These are phyloP conservation scores for Botrytis deweyae DNA, from an alignment of 2,329 filamentous ascomycete genomes.

Conservation along the genomic window DNA sequence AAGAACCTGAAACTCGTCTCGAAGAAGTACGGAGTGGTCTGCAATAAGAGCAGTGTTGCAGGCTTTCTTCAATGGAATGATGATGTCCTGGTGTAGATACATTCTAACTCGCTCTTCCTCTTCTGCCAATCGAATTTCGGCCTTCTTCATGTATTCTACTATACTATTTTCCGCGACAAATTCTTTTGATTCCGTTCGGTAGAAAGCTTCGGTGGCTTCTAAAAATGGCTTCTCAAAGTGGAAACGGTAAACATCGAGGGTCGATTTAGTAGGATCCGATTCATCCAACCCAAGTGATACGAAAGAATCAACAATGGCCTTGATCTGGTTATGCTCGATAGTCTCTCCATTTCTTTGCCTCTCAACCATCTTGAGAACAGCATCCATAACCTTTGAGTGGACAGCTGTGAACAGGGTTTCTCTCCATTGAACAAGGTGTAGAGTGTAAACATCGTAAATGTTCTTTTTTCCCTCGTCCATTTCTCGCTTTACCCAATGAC, in stretches of 20 bases:
- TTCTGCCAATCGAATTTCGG: conserved; percentile 81
- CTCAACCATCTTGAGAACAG: conserved; percentile 91
- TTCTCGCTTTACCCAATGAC: conserved; percentile 98
- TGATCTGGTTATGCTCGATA: conserved; percentile 95
- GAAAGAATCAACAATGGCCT: conserved; percentile 94
- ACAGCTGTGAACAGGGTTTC: conserved; percentile 84
- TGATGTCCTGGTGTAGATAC: conserved; percentile 90
- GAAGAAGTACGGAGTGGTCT: conserved; percentile 79
- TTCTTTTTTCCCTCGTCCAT: conserved; percentile 99
- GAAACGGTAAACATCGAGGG: conserved; percentile 87
- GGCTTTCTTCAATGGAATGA: conserved; percentile 75
- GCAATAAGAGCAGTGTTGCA: conserved; percentile 89
- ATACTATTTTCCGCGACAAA: conserved; percentile 97
- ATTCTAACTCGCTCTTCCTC: conserved; percentile 92
- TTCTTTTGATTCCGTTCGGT: conserved; percentile 86
- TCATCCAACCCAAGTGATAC: conserved; percentile 94
- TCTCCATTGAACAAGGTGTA: conserved; percentile 95
- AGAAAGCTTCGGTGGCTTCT: conserved; percentile 78
- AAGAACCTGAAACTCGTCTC: conserved; percentile 93
- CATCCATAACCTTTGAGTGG: conserved; percentile 86
- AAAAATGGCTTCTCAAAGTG: conserved; percentile 95
- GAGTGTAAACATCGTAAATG: conserved; percentile 95
- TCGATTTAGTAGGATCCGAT: conserved; percentile 87
- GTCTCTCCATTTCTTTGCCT: conserved; percentile 97
- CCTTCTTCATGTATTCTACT: conserved; percentile 99